These are phyloP conservation scores for Karstenula rhodostoma DNA, from an alignment of 2,329 filamentous ascomycete genomes.

Conservation along the genomic window DNA sequence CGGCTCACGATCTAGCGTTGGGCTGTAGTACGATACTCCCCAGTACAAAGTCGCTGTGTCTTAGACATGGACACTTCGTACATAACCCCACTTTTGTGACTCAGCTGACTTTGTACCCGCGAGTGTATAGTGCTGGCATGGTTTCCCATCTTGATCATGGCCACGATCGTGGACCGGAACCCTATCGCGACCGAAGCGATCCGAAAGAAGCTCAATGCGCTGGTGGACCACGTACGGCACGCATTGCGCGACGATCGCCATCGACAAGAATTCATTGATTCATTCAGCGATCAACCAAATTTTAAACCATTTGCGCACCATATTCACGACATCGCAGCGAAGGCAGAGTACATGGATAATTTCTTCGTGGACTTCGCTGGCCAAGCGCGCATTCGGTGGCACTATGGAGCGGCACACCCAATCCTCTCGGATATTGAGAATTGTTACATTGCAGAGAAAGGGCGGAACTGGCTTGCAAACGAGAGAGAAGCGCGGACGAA, in stretches of 20 bases:
- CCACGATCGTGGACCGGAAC: conserved; percentile 57
- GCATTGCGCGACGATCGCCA: conserved; percentile 41
- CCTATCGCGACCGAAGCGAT: conserved; percentile 54
- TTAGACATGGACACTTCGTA: too few species aligned
- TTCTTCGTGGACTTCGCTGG: conserved; percentile 54
- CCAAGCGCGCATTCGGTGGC: conserved; percentile 45
- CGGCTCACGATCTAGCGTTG: conserved; percentile 55
- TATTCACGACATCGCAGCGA: conserved; percentile 34
- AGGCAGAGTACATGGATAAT: conserved; percentile 34
- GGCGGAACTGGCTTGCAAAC: conserved; percentile 51
- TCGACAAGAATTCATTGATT: conserved; percentile 37
- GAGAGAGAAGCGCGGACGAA: conserved; percentile 43
- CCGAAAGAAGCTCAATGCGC: conserved; percentile 48
- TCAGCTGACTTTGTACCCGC: too few species aligned
- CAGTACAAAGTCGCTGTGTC: too few species aligned
- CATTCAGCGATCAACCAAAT: conserved; percentile 36
- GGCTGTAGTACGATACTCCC: too few species aligned
- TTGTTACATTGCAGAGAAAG: conserved; percentile 49
- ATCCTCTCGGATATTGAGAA: conserved; percentile 54
- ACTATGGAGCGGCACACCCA: conserved; percentile 54
- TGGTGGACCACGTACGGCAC: conserved; percentile 49
- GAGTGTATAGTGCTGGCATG: conserved; percentile 57
- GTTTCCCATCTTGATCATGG: conserved; percentile 56
- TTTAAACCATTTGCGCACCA: conserved; percentile 28
- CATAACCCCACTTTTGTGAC: too few species aligned